phyloP scores from a whole-genome alignment of 2,329 filamentous ascomycete genomes.

The Ceratocystis ficicola region DNA sequence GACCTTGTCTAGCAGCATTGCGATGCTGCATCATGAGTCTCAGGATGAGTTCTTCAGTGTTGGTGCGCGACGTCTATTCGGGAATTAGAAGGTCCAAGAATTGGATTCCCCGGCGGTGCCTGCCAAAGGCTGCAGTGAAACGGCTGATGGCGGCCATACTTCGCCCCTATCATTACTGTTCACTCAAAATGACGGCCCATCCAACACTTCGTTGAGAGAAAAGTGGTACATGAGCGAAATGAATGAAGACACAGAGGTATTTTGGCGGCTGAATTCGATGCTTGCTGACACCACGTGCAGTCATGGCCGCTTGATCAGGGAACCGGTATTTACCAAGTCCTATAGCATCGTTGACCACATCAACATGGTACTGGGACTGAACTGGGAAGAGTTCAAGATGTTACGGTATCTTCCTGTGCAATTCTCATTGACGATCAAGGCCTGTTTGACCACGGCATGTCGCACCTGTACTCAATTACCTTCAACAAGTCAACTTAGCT shows the following conservation, averaged over 20 bases:
- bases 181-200: not conserved
- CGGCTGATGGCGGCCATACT: not conserved
- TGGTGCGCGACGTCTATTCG: conserved; percentile 2
- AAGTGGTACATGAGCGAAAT: conserved; percentile 9
- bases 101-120: not conserved
- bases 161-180: not conserved
- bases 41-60: conserved; percentile 6
- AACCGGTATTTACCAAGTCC: not conserved
- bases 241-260: not conserved
- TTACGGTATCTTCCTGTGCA: conserved; percentile 1
- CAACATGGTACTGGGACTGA: not conserved
- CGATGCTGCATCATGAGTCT: not conserved
- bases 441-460: not conserved
- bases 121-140: not conserved
- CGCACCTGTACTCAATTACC: not conserved
- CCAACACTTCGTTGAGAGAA: not conserved
- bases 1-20: not conserved
- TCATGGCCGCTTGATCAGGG: not conserved
- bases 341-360: not conserved
- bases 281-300: not conserved
- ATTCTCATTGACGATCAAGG: not conserved
- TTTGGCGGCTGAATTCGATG: conserved; percentile 2
- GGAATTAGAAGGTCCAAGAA: not conserved
- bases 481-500: not conserved
- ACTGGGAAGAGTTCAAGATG: conserved; percentile 3